Base-by-base conservation (phyloP, 2,329 filamentous ascomycete genomes). In the Fusarium sp. region DNA sequence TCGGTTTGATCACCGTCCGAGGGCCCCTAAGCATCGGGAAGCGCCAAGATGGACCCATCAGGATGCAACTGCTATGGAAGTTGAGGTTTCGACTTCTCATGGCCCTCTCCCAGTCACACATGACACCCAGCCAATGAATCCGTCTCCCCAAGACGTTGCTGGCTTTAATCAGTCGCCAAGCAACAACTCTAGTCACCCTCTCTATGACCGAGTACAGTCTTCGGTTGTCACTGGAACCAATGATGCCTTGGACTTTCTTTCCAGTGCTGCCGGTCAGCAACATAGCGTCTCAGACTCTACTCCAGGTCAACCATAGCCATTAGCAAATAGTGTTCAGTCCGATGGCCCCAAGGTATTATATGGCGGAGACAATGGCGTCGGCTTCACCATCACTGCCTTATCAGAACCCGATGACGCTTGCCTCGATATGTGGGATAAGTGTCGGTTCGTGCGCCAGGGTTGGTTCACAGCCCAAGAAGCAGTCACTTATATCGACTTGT, bases 401-500 rank as follows among this genome's bases (percentile, higher is more conserved):
- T 70, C 68, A 1, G 57, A 69, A 15, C 61, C 68, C 1, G 52
- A 53, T 3, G 68, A 70, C 24, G 49, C 40, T 7, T 58, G 45
- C 12, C 62, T 72, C 3, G 62, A 70, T 24, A 29, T 71, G 25
- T 69, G 67, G 64, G 68, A 70, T 29, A 71, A 65, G 39, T 64
- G 66, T 35, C 65, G 68, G 3, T 69, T 71, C 10, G 67, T 70
- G 4, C 63, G 68, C 1, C 66, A 70, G 34, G 68, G 68, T 3
- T 70, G 64, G 57, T 70, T 70, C 9, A 70, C 68, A 0, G 69
- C 64, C 3, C 68, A 70, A 49, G 68, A 70, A n/a, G 68, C 68
- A 13, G 68, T 70, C 13, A 69, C 68, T 3, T 70, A 70, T 22
- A 53, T 67, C n/a, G 67, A 69, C 13, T 22, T 68, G 67, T 70